phyloP scores from a whole-genome alignment of 140 eudicot genomes.

The Anethum foeniculum region DNA sequence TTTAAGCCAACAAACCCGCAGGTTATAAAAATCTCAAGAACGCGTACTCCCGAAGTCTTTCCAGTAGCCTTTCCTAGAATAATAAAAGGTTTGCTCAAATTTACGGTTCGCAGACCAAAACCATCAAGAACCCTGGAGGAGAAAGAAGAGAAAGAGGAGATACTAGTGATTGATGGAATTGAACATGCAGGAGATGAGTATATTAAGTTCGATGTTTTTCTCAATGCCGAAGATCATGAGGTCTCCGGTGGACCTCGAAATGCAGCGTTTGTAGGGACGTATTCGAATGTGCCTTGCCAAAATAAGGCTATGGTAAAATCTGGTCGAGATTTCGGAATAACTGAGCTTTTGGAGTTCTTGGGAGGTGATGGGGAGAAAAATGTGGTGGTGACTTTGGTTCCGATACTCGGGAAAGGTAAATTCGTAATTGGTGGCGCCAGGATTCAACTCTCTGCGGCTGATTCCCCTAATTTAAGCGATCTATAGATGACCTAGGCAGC shows the following conservation, averaged over 20 bases:
- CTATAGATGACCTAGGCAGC: no score
- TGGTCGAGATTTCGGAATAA: conserved; percentile 34
- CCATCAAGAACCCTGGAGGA: conserved; percentile 47
- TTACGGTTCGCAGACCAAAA: conserved; percentile 37
- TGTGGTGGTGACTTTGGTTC: conserved; percentile 31
- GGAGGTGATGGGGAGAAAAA: conserved; percentile 50
- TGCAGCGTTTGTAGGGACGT: conserved; percentile 51
- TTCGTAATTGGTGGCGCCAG: conserved; percentile 22
- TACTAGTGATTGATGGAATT: conserved; percentile 48
- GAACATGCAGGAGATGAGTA: conserved; percentile 34
- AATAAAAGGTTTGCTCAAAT: conserved; percentile 21
- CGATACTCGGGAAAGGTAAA: conserved; percentile 18
- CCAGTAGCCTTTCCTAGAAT: conserved; percentile 27
- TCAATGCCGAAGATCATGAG: conserved; percentile 56
- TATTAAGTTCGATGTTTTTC: conserved; percentile 64
- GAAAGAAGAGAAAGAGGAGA: conserved; percentile 56
- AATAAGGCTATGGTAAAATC: conserved; percentile 31
- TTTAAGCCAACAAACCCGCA: background rate
- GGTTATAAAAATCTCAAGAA: background rate
- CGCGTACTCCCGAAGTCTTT: conserved; percentile 27
- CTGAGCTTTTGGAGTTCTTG: conserved; percentile 49
- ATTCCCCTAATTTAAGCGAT: background rate
- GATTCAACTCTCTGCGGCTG: conserved; percentile 21
- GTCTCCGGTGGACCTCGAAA: conserved; percentile 15
- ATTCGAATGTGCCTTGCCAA: conserved; percentile 32